Percentiles rank a stretch among this genome's conserved stretches.
phyloP scores from a whole-genome alignment of 371 early-diverging fungal genomes.

The Zopfochytrium polystomum region DNA sequence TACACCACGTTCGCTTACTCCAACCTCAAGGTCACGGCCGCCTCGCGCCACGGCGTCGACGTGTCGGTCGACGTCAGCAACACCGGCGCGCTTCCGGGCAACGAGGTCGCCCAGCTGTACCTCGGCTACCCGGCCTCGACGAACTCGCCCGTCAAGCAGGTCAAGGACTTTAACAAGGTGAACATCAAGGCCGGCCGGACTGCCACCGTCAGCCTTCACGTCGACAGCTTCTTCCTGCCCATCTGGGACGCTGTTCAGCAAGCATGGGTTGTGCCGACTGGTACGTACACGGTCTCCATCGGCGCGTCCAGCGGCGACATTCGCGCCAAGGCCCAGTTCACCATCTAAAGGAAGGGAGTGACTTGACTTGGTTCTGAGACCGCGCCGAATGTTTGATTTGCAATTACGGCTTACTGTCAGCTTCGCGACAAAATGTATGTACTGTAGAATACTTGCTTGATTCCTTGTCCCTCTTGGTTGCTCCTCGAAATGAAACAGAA shows the following conservation, averaged over 20 bases:
- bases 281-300: constrained; percentile 45
- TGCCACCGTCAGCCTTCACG: constrained; percentile 33
- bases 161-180: constrained; percentile 57
- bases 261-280: constrained; percentile 45
- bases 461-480: too few relatives aligned
- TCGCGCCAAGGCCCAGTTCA: too few relatives aligned
- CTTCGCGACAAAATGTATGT: too few relatives aligned
- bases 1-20: constrained; percentile 56
- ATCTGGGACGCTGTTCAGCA: constrained; percentile 40
- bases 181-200: constrained; percentile 32
- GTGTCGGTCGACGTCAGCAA: constrained; percentile 45
- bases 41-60: background rate
- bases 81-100: constrained; percentile 41
- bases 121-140: constrained; percentile 50
- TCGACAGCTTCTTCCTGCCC: constrained; percentile 42
- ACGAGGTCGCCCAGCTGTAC: constrained; percentile 49
- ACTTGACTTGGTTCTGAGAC: too few relatives aligned
- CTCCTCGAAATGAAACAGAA: too few relatives aligned
- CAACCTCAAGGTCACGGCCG: constrained; percentile 10
- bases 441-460: too few relatives aligned
- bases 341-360: too few relatives aligned
- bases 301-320: constrained; percentile 44
- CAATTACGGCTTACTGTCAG: too few relatives aligned
- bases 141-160: constrained; percentile 50
- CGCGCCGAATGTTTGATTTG: too few relatives aligned